phyloP scores from a whole-genome alignment of 345 rosid genomes.

The Melaleuca quinquenervia region DNA sequence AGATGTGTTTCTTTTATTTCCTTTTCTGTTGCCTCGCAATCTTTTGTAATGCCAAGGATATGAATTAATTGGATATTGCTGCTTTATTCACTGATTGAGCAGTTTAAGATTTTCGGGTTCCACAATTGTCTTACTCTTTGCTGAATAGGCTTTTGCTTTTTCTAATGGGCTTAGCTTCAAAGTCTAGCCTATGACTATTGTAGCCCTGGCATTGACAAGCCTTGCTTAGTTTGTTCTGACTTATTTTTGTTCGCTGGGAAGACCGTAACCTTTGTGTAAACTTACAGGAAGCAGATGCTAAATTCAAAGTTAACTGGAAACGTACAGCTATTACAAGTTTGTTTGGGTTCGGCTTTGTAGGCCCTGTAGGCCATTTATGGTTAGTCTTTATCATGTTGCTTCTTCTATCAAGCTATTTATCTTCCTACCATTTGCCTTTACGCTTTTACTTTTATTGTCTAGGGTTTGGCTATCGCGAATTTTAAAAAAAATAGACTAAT shows the following conservation, averaged over 20 bases:
- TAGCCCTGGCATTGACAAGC: background rate
- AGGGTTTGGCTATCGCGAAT: background rate
- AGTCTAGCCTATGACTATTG: background rate
- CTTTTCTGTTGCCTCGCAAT: background rate
- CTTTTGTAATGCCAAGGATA: background rate
- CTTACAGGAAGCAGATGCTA: background rate
- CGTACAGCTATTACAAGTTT: constrained; percentile 2
- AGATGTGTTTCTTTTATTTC: background rate
- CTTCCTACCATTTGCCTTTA: background rate
- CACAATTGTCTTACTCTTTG: background rate
- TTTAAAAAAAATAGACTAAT: background rate
- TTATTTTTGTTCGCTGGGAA: background rate
- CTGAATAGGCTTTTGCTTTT: background rate
- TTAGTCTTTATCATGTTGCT: background rate
- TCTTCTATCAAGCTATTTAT: background rate
- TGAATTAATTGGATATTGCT: background rate
- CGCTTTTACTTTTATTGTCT: background rate
- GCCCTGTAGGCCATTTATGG: constrained; percentile 5
- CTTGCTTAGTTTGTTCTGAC: background rate
- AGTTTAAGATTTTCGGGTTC: background rate
- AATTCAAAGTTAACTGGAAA: background rate
- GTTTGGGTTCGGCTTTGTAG: constrained; percentile 7
- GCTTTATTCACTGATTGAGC: background rate
- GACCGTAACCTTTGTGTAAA: background rate
- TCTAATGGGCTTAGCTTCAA: background rate